Conservation (phyloP, 495 filamentous ascomycete species). For the Glonium stellatum region DNA sequence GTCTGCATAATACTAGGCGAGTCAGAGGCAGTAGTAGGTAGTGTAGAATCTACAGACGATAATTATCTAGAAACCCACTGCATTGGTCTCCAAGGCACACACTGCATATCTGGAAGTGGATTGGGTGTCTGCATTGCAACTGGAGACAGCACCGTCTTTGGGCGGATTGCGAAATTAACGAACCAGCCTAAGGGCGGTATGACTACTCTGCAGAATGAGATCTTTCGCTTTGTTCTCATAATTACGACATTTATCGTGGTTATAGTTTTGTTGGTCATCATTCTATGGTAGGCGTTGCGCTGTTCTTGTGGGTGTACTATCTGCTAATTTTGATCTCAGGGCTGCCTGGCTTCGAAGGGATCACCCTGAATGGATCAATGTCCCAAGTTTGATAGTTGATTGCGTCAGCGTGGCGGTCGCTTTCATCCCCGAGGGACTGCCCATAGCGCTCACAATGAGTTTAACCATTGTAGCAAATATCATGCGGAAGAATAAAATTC, state of each 20-base stretch:
- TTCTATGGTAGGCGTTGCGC: slow-evolving; percentile 48
- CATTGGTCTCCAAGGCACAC: slow-evolving; percentile 66
- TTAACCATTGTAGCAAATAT: slow-evolving; percentile 54
- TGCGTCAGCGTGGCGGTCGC: slow-evolving; percentile 64
- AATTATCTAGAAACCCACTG: slow-evolving; percentile 71
- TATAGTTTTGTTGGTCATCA: slow-evolving; percentile 47
- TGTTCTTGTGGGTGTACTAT: not conserved
- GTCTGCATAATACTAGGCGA: too few relatives aligned
- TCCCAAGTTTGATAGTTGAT: slow-evolving; percentile 58
- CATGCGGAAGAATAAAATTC: slow-evolving; percentile 56
- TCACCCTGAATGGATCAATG: slow-evolving; percentile 60
- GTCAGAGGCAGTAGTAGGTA: slow-evolving; percentile 54
- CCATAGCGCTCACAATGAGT: slow-evolving; percentile 52
- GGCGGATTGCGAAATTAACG: slow-evolving; percentile 62
- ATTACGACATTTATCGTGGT: slow-evolving; percentile 52
- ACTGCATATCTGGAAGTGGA: slow-evolving; percentile 59
- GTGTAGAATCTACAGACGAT: slow-evolving; percentile 53
- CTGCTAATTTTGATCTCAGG: slow-evolving; percentile 37
- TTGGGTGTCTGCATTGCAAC: slow-evolving; percentile 57
- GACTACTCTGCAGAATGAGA: slow-evolving; percentile 61
- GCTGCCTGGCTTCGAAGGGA: slow-evolving; percentile 54
- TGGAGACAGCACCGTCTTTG: slow-evolving; percentile 56
- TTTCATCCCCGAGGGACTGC: slow-evolving; percentile 67
- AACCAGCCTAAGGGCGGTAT: slow-evolving; percentile 53
- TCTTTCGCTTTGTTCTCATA: slow-evolving; percentile 58